A percentile compares a stretch with the other conserved stretches of the same genome.
Evolutionary conservation across 1,139 yeast species (phyloP).

Genomic region (Debaryomyces nepalensis): DNA sequence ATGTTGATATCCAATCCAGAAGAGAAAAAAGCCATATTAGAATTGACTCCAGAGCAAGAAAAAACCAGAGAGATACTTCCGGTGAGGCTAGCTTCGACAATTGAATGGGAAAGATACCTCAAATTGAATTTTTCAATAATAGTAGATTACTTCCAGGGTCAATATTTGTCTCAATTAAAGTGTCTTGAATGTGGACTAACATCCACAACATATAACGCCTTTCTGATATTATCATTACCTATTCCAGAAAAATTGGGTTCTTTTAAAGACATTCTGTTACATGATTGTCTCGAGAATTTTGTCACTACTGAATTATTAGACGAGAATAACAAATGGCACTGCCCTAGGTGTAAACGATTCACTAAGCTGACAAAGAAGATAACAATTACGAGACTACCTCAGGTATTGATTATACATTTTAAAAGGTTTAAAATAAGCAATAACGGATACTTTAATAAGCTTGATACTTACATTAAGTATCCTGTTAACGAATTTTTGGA

Average conservation of each 20-base stretch:
- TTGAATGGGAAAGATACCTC: conserved; percentile 93
- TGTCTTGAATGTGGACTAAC: conserved; percentile 79
- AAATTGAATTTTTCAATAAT: conserved; percentile 83
- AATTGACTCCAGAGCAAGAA: conserved; percentile 77
- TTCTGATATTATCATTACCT: conserved; percentile 76
- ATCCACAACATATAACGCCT: conserved; percentile 86
- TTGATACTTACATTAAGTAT: conserved; percentile 64
- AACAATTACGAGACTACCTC: conserved; percentile 73
- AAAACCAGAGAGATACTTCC: conserved; percentile 73
- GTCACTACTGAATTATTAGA: conserved; percentile 71
- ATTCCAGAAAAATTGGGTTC: conserved; percentile 51
- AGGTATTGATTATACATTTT: conserved; percentile 71
- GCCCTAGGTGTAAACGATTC: conserved; percentile 76
- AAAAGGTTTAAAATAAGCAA: conserved; percentile 70
- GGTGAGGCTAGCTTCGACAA: conserved; percentile 82
- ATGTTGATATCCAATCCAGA: conserved; percentile 40
- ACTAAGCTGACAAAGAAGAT: conserved; percentile 72
- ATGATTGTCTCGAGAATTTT: conserved; percentile 73
- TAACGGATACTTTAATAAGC: conserved; percentile 54
- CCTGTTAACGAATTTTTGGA: conserved; percentile 63
- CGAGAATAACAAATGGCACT: conserved; percentile 86
- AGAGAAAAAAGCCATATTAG: conserved; percentile 46
- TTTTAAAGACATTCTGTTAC: conserved; percentile 42
- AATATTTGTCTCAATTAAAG: conserved; percentile 76
- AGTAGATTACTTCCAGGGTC: conserved; percentile 90